Percentiles rank a stretch among this genome's conserved stretches.
phyloP scores from a whole-genome alignment of 108 stramenopile genomes.

The Cyclostephanos tholiformis region DNA sequence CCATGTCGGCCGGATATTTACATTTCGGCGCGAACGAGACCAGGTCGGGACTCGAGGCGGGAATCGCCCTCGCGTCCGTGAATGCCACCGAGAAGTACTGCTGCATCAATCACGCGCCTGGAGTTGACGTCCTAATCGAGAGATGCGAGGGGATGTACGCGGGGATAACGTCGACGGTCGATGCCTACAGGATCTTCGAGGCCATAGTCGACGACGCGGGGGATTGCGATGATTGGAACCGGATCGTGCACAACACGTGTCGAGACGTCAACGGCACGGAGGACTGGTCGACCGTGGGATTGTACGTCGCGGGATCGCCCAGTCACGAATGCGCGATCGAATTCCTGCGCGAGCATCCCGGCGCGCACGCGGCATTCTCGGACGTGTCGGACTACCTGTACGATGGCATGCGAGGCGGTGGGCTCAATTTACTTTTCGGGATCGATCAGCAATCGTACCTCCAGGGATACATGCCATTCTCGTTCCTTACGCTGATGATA shows the following conservation, averaged over 20 bases:
- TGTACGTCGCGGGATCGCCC: not conserved
- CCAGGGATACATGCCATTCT: constrained; percentile 5
- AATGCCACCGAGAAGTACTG: not conserved
- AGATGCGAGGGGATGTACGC: not conserved
- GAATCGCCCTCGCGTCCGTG: not conserved
- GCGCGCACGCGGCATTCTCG: not conserved
- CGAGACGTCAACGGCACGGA: not conserved
- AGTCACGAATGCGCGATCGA: not conserved
- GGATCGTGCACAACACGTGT: not conserved
- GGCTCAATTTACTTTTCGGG: not conserved
- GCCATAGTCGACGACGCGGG: not conserved
- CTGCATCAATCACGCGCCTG: not conserved
- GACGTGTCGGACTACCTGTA: not conserved
- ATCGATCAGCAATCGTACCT: constrained; percentile 4
- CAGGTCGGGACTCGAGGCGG: not conserved
- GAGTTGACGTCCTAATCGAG: not conserved
- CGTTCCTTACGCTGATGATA: not conserved
- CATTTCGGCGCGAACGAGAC: not conserved
- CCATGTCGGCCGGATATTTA: not conserved
- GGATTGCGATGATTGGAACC: not conserved
- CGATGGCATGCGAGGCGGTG: not conserved
- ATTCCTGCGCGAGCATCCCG: not conserved
- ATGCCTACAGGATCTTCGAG: not conserved
- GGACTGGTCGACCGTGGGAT: not conserved
- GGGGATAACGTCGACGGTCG: not conserved